A percentile compares a stretch with the other conserved stretches of the same genome.
phyloP scores from a whole-genome alignment of 2,329 filamentous ascomycete species.

The Lecanicillium sp. region DNA sequence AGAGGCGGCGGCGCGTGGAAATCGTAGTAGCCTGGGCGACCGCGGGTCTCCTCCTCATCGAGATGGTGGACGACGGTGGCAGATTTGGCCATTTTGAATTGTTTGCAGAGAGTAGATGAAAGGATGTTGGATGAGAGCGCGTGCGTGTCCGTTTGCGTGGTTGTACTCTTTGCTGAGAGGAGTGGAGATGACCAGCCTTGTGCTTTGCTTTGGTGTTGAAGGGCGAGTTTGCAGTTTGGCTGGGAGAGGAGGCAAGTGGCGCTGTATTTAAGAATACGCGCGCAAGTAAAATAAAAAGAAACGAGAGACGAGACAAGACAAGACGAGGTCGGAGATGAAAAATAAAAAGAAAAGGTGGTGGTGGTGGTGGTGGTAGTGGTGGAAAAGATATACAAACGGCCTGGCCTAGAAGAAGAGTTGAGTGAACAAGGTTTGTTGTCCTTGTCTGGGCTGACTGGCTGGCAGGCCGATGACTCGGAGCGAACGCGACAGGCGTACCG shows the following conservation, averaged over 20 bases:
- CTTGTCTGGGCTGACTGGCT: too few relatives aligned
- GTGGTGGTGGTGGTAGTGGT: neutral
- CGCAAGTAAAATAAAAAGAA: neutral
- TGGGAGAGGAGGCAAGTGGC: too few relatives aligned
- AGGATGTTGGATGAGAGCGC: neutral
- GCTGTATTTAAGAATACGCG: too few relatives aligned
- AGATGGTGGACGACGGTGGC: neutral
- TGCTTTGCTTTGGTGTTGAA: too few relatives aligned
- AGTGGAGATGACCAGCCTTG: too few relatives aligned
- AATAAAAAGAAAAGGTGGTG: neutral
- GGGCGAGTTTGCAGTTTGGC: too few relatives aligned
- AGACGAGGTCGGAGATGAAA: too few relatives aligned
- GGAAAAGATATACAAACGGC: neutral
- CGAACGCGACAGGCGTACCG: neutral
- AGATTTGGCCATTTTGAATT: constrained; percentile 2
- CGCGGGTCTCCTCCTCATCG: constrained; percentile 11
- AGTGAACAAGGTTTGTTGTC: constrained; percentile 1
- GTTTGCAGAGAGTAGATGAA: neutral
- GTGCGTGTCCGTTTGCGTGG: neutral
- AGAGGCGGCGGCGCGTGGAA: constrained; percentile 11
- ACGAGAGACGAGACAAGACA: neutral
- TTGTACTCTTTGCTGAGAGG: too few relatives aligned
- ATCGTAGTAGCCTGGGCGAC: constrained; percentile 13
- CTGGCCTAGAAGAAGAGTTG: neutral
- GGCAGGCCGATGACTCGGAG: constrained; percentile 11